A percentile compares a stretch with the other conserved stretches of the same genome.
phyloP scores from a whole-genome alignment of 2,329 filamentous ascomycete genomes.

The Alternaria gaisen region DNA sequence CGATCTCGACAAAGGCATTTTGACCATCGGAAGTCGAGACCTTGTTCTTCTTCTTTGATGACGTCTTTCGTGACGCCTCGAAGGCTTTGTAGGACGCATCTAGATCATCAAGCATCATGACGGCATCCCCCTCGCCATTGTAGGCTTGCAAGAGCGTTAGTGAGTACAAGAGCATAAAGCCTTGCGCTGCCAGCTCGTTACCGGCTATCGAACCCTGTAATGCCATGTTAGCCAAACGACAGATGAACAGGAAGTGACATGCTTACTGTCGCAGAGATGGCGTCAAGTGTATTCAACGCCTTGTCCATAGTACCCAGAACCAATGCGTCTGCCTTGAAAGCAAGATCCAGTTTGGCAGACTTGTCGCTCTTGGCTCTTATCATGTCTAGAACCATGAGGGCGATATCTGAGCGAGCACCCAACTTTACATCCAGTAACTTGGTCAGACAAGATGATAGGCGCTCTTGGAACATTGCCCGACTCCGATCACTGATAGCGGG shows the following conservation, averaged over 20 bases:
- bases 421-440: constrained; percentile 54
- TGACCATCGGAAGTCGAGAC: constrained; percentile 33
- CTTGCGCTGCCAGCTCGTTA: constrained; percentile 59
- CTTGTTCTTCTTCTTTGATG: constrained; percentile 56
- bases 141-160: constrained; percentile 89
- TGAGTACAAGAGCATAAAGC: constrained; percentile 82
- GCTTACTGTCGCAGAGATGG: constrained; percentile 38
- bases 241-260: not conserved
- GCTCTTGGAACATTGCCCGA: constrained; percentile 62
- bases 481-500: constrained; percentile 58
- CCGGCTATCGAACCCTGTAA: constrained; percentile 36
- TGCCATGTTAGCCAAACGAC: constrained; percentile 14
- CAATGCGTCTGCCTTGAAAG: constrained; percentile 59
- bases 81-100: constrained; percentile 65
- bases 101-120: constrained; percentile 84
- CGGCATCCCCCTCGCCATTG: constrained; percentile 85
- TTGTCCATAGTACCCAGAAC: constrained; percentile 51
- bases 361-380: constrained; percentile 36
- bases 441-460: constrained; percentile 64
- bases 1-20: constrained; percentile 75
- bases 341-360: constrained; percentile 52
- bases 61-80: constrained; percentile 74
- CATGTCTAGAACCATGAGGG: constrained; percentile 40
- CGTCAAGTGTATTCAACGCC: constrained; percentile 43
- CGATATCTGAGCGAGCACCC: constrained; percentile 36